Percentiles rank a stretch among this genome's conserved stretches.
These are phyloP conservation scores for Colletotrichum sansevieriae DNA, from an alignment of 2,329 filamentous ascomycete genomes.

Conservation along the genomic window DNA sequence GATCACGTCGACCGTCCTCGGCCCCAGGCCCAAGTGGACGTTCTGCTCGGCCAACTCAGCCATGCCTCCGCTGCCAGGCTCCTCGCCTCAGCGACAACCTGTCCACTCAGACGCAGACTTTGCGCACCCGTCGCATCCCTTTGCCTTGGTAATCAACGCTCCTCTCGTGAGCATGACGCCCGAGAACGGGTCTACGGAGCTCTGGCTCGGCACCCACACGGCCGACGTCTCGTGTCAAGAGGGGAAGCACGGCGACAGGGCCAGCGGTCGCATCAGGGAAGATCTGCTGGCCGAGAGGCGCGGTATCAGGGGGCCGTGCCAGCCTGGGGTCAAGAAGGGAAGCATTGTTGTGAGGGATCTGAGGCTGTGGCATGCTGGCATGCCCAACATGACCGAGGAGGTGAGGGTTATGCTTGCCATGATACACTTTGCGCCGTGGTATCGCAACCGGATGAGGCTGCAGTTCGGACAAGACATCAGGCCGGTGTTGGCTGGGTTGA, in stretches of 20 bases:
- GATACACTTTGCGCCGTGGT: conserved; percentile 71
- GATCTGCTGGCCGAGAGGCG: conserved; percentile 55
- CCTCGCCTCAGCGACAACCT: conserved; percentile 60
- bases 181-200: conserved; percentile 68
- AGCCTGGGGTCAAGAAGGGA: conserved; percentile 66
- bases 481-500: conserved; percentile 55
- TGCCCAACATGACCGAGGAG: conserved; percentile 66
- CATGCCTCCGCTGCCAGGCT: conserved; percentile 61
- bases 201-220: conserved; percentile 70
- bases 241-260: conserved; percentile 63
- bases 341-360: conserved; percentile 70
- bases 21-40: conserved; percentile 66
- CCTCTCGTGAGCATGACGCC: conserved; percentile 63
- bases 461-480: conserved; percentile 65
- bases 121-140: conserved; percentile 65
- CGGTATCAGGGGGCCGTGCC: conserved; percentile 57
- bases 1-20: conserved; percentile 66
- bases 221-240: conserved; percentile 57
- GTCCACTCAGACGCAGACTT: conserved; percentile 73
- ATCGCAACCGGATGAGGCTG: conserved; percentile 68
- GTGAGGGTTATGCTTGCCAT: conserved; percentile 71
- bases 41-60: conserved; percentile 71
- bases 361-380: conserved; percentile 73
- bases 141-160: conserved; percentile 68
- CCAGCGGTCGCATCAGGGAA: conserved; percentile 63